These are phyloP conservation scores for Pleurotus salmoneostramineus DNA, from an alignment of 768 basidiomycete species.

Conservation along the genomic window DNA sequence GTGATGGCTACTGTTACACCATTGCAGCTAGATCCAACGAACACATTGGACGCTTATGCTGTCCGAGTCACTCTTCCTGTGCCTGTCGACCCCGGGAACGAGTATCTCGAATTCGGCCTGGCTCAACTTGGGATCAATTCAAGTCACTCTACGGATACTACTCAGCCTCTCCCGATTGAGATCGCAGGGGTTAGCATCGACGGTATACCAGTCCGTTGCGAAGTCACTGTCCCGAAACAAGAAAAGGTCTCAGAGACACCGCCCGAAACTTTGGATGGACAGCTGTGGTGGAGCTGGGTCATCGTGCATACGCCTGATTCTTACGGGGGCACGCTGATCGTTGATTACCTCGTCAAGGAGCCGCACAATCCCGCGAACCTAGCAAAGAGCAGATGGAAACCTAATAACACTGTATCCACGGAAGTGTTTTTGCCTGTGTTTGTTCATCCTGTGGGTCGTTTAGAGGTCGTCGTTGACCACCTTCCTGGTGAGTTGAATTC, in stretches of 20 bases:
- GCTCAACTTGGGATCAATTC: slow-evolving; percentile 31
- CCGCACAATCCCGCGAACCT: slow-evolving; percentile 6
- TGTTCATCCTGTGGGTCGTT: slow-evolving; percentile 57
- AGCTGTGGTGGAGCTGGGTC: slow-evolving; percentile 65
- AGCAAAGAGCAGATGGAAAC: slow-evolving; percentile 32
- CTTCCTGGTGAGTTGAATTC: slow-evolving; percentile 41
- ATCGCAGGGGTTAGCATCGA: slow-evolving; percentile 60
- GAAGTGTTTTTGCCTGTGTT: slow-evolving; percentile 70
- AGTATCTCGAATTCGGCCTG: slow-evolving; percentile 76
- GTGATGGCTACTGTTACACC: slow-evolving; percentile 53
- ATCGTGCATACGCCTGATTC: slow-evolving; percentile 51
- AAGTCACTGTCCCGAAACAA: slow-evolving; percentile 42
- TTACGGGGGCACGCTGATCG: slow-evolving; percentile 48
- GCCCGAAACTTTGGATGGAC: slow-evolving; percentile 51
- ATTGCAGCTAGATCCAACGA: slow-evolving; percentile 27
- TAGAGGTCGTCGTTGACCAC: slow-evolving; percentile 58
- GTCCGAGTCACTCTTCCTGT: slow-evolving; percentile 55
- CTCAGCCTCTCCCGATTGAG: slow-evolving; percentile 40
- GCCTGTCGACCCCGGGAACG: slow-evolving; percentile 56
- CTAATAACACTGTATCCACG: slow-evolving; percentile 24
- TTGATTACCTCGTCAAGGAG: slow-evolving; percentile 62
- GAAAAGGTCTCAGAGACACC: slow-evolving; percentile 30
- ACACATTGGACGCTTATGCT: slow-evolving; percentile 46
- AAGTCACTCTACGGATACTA: background rate
- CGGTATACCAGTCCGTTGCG: slow-evolving; percentile 59